Percentiles rank a stretch among this genome's conserved stretches.
Conservation (phyloP, 768 basidiomycete genomes). For the Psilocybe cubensis region DNA sequence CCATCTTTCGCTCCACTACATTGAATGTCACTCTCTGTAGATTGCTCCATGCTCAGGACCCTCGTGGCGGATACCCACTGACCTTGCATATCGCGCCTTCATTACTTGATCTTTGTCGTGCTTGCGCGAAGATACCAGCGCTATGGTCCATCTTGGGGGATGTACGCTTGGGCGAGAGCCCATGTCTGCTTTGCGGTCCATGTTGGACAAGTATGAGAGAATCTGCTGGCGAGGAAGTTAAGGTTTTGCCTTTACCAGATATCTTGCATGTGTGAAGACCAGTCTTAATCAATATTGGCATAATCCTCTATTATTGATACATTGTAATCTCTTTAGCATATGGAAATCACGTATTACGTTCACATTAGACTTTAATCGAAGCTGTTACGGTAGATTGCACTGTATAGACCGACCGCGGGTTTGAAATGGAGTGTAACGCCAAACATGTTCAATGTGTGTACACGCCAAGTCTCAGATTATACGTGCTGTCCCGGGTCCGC, state of each 20-base stretch:
- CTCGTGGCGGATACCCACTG: constrained; percentile 62
- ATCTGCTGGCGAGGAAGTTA: constrained; percentile 46
- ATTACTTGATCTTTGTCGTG: constrained; percentile 65
- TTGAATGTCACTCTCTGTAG: constrained; percentile 37
- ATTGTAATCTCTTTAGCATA: no score
- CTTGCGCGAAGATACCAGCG: constrained; percentile 73
- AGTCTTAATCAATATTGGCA: no score
- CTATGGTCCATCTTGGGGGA: constrained; percentile 71
- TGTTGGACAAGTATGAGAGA: constrained; percentile 78
- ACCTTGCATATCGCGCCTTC: constrained; percentile 67
- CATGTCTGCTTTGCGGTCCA: constrained; percentile 69
- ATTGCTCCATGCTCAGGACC: constrained; percentile 61
- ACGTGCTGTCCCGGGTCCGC: not conserved
- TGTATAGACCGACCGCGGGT: not conserved
- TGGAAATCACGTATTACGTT: not conserved
- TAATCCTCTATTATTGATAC: no score
- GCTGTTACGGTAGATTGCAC: not conserved
- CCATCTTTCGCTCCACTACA: not conserved
- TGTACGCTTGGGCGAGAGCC: constrained; percentile 76
- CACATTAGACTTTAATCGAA: not conserved
- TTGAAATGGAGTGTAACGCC: constrained; percentile 17
- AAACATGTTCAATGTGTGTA: constrained; percentile 6
- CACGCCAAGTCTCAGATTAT: not conserved
- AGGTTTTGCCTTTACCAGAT: constrained; percentile 55
- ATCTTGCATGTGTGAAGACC: constrained; percentile 15